phyloP scores from a whole-genome alignment of 2,329 filamentous ascomycete species.

The Cladosporium sp. region DNA sequence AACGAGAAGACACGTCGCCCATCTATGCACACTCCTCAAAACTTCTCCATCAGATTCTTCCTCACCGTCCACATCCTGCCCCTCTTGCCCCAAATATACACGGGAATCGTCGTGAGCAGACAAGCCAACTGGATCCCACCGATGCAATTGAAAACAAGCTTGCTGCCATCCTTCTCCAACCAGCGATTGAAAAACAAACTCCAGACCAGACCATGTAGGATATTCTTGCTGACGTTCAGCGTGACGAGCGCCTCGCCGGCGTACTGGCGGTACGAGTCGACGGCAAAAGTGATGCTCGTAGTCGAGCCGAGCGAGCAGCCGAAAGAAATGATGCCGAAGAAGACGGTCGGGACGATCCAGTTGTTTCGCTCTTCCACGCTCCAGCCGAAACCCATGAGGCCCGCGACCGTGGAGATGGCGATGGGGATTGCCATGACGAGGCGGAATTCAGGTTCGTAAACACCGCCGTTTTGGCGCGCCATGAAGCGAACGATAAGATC shows the following conservation, averaged over 20 bases:
- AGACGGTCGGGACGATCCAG: slow-evolving; percentile 91
- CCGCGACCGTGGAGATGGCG: slow-evolving; percentile 73
- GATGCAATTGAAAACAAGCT: slow-evolving; percentile 76
- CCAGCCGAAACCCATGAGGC: slow-evolving; percentile 97
- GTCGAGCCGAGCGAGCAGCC: slow-evolving; percentile 88
- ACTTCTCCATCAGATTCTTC: slow-evolving; percentile 82
- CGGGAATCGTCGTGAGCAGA: slow-evolving; percentile 75
- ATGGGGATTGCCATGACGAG: slow-evolving; percentile 85
- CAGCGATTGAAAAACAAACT: slow-evolving; percentile 84
- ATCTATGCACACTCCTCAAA: slow-evolving; percentile 38
- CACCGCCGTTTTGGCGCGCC: slow-evolving; percentile 80
- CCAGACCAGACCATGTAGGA: slow-evolving; percentile 87
- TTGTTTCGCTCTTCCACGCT: slow-evolving; percentile 70
- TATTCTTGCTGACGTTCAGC: slow-evolving; percentile 91
- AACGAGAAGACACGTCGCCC: not conserved
- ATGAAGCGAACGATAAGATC: slow-evolving; percentile 82
- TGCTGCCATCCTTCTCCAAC: slow-evolving; percentile 73
- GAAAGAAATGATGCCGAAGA: slow-evolving; percentile 90
- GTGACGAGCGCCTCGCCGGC: slow-evolving; percentile 93
- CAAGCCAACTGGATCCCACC: slow-evolving; percentile 81
- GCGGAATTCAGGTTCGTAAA: slow-evolving; percentile 94
- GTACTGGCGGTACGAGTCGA: slow-evolving; percentile 91
- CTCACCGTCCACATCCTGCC: slow-evolving; percentile 91
- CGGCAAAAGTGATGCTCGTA: slow-evolving; percentile 88
- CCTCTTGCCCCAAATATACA: slow-evolving; percentile 93